Percentiles rank a stretch among this genome's conserved stretches.
Evolutionary conservation across 2,329 filamentous ascomycete species (phyloP).

Genomic region (Lasiodiplodia gonubiensis): DNA sequence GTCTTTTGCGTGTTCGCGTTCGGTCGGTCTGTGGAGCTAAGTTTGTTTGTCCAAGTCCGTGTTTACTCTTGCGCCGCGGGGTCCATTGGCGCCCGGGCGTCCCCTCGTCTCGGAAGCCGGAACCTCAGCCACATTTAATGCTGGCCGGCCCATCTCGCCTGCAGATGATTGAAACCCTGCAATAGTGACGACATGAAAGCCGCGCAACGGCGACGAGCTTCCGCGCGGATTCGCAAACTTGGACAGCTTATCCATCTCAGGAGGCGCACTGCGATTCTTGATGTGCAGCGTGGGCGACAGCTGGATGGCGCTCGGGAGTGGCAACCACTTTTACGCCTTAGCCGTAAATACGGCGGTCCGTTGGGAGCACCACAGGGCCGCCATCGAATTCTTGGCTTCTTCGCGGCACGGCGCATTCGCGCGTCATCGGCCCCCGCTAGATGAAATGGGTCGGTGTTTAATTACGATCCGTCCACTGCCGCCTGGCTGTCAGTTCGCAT

Average conservation of each 20-base stretch:
- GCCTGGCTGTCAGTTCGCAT: background rate
- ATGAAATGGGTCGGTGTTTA: conserved; percentile 14
- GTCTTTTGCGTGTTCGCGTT: background rate
- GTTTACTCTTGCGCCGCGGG: background rate
- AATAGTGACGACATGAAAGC: background rate
- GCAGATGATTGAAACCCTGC: background rate
- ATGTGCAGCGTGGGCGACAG: background rate
- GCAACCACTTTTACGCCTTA: conserved; percentile 6
- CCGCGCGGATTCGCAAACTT: background rate
- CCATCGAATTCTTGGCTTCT: no score
- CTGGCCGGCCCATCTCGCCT: background rate
- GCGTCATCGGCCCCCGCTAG: background rate
- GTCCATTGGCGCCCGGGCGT: conserved; percentile 1
- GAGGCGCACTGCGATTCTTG: background rate
- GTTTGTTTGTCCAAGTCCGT: background rate
- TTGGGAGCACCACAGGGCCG: no score
- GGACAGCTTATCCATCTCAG: background rate
- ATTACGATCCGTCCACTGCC: conserved; percentile 20
- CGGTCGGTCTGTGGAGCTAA: background rate
- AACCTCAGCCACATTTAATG: conserved; percentile 1
- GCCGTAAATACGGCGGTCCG: background rate
- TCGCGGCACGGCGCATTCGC: background rate
- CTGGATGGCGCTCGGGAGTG: background rate
- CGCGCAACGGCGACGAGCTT: background rate
- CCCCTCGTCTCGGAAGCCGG: conserved; percentile 15